Evolutionary conservation across 768 basidiomycete species (phyloP), one percentile per base, ranked within the genome.

Genomic region (Crucibulum laeve): DNA sequence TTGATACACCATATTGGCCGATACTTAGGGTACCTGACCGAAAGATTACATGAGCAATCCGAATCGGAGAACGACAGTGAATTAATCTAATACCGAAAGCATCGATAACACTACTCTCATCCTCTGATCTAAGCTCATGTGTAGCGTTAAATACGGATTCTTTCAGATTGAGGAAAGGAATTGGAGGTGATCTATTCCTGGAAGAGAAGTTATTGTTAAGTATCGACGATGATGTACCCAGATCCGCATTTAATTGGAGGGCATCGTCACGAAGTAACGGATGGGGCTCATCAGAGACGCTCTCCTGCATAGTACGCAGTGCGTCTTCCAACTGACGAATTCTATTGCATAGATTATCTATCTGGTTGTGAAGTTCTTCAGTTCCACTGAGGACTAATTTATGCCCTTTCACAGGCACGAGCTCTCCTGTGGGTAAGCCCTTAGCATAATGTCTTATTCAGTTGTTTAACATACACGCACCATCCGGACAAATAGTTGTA

Each of bases 401-500:
- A 43, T 79, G 80, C n/a, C 77, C 77, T 54, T 76, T 83, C 17
- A 79, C 82, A 18, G 75, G 71, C 3, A 74, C 72, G 47, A 79
- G 63, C 6, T 71, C 72, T 15, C 78, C 80, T 82, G 14, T n/a
- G n/a, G n/a, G n/a, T n/a, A n/a, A n/a, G n/a, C n/a, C n/a, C n/a
- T n/a, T n/a, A n/a, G n/a, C n/a, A n/a, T n/a, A n/a, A n/a, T n/a
- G n/a, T n/a, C n/a, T n/a, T n/a, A n/a, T n/a, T n/a, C n/a, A 19
- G 13, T 23, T 13, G 21, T n/a, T 25, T 8, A 8, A n/a, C 49
- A 35, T 28, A 25, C 30, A 42, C 57, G 34, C 50, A 82, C 87
- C 87, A 44, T 82, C 78, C n/a, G 87, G 87, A 62, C 87, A 90
- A 44, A 89, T 83, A 14, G 78, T 68, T 18, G 77, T 79, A 54